Evolutionary conservation across 805 yeast species (phyloP), one percentile per base, ranked within the genome.

Genomic region (Komagataella phaffii): DNA sequence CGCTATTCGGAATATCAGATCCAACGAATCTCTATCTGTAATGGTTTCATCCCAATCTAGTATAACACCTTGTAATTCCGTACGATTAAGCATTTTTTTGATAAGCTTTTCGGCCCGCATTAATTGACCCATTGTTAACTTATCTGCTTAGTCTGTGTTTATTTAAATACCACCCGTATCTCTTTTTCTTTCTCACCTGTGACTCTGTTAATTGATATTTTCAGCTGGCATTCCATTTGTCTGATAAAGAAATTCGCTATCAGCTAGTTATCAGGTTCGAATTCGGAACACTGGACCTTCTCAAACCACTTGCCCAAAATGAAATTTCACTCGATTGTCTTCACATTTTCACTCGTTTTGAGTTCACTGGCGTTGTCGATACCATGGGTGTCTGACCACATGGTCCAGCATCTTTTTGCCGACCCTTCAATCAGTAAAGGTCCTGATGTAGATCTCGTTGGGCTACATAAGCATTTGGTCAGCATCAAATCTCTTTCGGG

Each of bases 11-110:
- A 80, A 78, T n/a, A 80, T 66, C 4, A 76, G 58, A 23, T 61
- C 61, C 24, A 81, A 73, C 0, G 88, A 80, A 61, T 82, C 88
- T 30, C 63, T 58, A 5, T 58, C 55, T 0, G 88, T 80, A 24
- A 79, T 70, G 0, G 88, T 82, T 46, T 81, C 87, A 59, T 82
- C 88, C 81, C 85, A 82, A 56, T 82, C 88, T 3, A 75, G 62
- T 1, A 80, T 68, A 8, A 80, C 55, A 14, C 40, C 40, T 10
- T 30, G 40, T 14, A 30, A 30, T 10, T 30, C 40, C 40, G 12
- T 7, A 10, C 2, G 4, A 30, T 30, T 30, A 30, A 30, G 40
- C 40, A 30, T 10, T 30, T 30, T 30, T 10, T 14, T 30, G 40
- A 30, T 30, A 30, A 30, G 40, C 40, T 30, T 30, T 30, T 30